Evolutionary conservation across 2,329 filamentous ascomycete species (phyloP), one percentile per base, ranked within the genome.

Genomic region (Pseudocercospora fijiensis): DNA sequence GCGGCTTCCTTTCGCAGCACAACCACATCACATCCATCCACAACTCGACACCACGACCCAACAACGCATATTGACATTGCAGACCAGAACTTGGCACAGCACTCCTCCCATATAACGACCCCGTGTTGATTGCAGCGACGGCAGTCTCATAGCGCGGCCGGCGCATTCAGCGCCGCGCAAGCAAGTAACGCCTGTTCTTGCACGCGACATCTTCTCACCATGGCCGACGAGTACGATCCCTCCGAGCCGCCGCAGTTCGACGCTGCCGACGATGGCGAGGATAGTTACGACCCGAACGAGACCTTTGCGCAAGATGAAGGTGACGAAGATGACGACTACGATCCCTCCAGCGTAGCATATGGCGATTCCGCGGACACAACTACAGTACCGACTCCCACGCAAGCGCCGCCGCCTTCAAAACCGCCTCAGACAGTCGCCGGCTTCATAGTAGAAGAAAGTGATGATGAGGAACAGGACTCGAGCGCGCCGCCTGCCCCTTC

Each of bases 391-490:
- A 64, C 53, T 58, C 67, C 30, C 26, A 64, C 61, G 47, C 64
- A 65, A 37, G 61, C 66, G 61, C 81, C 83, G 43, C 51, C 62
- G 72, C 78, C 77, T 66, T 79, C 76, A 74, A 62, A 58, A 60
- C 69, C 61, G 64, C 70, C 63, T 45, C 63, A 70, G 16, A 69
- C 67, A 58, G 65, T 71, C 47, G 65, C 84, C 75, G 85, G 85
- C 70, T 87, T 87, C 80, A 83, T 86, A 77, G 82, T 85, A 75
- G 85, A 87, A 77, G 85, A 86, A 75, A 84, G 86, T 75, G 83
- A 84, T 72, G 83, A 84, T 73, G 84, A 86, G 72, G 37, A 41
- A 41, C 81, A 82, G 71, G 69, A 71, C 27, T 65, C 63, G 47
- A 65, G 64, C 43, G 66, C 63, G 61, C 62, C 58, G 20, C 62